These are phyloP conservation scores for Porpolomopsis calyptriformis DNA, from an alignment of 768 basidiomycete genomes.

Conservation along the genomic window DNA sequence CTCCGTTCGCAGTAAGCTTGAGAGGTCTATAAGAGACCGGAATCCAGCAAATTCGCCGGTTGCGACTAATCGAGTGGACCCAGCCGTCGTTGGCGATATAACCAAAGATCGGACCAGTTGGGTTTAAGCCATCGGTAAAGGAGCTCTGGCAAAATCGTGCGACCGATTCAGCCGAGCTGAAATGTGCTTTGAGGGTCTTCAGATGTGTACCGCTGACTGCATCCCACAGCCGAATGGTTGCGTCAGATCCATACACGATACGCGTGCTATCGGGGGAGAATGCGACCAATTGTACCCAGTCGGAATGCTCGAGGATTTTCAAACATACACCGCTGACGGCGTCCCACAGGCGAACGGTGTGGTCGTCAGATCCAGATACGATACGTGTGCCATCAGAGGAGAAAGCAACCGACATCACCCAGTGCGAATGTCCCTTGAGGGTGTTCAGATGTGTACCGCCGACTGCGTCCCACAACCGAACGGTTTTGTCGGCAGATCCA, in stretches of 20 bases:
- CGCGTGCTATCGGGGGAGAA: not conserved
- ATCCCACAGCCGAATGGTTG: not conserved
- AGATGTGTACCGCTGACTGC: not conserved
- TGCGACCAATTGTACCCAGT: not conserved
- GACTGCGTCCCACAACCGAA: not conserved
- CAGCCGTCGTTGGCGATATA: not conserved
- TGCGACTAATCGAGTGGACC: not conserved
- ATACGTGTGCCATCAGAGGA: not conserved
- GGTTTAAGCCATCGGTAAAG: not conserved
- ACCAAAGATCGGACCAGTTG: not conserved
- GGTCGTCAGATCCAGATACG: not conserved
- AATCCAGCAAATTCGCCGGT: not conserved
- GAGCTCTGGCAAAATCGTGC: not conserved
- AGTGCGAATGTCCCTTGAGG: not conserved
- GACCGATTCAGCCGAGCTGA: not conserved
- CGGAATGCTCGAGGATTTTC: not conserved
- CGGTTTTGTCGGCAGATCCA: slow-evolving; percentile 58
- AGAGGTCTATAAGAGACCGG: not conserved
- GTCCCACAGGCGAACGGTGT: not conserved
- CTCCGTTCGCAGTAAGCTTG: not conserved
- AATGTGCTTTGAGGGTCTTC: not conserved
- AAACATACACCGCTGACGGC: not conserved
- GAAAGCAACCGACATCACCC: not conserved
- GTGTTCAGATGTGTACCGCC: not conserved
- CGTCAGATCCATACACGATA: not conserved